Conservation (phyloP, 768 basidiomycete species). For the Pulveroboletus sp. region DNA sequence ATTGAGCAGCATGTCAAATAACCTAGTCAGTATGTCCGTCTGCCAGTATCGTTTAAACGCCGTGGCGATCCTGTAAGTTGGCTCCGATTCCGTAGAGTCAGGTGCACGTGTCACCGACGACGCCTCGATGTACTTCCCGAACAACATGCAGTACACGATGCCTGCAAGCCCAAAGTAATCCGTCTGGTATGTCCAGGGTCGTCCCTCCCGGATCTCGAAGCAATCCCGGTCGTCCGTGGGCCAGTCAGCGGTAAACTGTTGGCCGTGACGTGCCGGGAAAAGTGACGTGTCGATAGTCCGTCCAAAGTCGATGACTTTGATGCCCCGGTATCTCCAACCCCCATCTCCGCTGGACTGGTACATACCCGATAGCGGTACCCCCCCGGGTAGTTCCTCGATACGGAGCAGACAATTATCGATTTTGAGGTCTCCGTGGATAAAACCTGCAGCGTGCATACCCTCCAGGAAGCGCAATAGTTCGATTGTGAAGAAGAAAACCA, state of each 20-base stretch:
- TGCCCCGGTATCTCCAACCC: slow-evolving; percentile 85
- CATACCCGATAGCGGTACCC: slow-evolving; percentile 59
- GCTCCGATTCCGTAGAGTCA: slow-evolving; percentile 29
- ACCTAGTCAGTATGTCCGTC: slow-evolving; percentile 71
- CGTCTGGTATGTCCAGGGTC: slow-evolving; percentile 90
- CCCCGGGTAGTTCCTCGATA: slow-evolving; percentile 76
- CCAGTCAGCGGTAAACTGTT: slow-evolving; percentile 87
- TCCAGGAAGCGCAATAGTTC: slow-evolving; percentile 84
- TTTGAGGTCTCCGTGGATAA: slow-evolving; percentile 98
- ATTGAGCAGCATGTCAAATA: slow-evolving; percentile 88
- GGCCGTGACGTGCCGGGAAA: slow-evolving; percentile 62
- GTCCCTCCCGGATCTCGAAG: slow-evolving; percentile 77
- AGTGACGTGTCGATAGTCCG: slow-evolving; percentile 82
- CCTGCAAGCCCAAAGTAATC: slow-evolving; percentile 97
- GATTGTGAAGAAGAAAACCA: slow-evolving; percentile 92
- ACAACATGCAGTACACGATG: slow-evolving; percentile 93
- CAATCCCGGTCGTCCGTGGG: slow-evolving; percentile 87
- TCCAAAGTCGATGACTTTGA: slow-evolving; percentile 97
- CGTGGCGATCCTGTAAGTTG: slow-evolving; percentile 61
- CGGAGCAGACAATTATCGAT: slow-evolving; percentile 98
- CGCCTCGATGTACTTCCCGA: slow-evolving; percentile 91
- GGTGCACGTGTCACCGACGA: slow-evolving; percentile 44
- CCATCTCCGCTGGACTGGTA: slow-evolving; percentile 76
- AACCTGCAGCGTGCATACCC: slow-evolving; percentile 72
- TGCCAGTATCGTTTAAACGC: slow-evolving; percentile 97